Percentiles rank a stretch among this genome's conserved stretches.
These are phyloP conservation scores for Cantharellus anzutake DNA, from an alignment of 768 basidiomycete species.

Conservation along the genomic window DNA sequence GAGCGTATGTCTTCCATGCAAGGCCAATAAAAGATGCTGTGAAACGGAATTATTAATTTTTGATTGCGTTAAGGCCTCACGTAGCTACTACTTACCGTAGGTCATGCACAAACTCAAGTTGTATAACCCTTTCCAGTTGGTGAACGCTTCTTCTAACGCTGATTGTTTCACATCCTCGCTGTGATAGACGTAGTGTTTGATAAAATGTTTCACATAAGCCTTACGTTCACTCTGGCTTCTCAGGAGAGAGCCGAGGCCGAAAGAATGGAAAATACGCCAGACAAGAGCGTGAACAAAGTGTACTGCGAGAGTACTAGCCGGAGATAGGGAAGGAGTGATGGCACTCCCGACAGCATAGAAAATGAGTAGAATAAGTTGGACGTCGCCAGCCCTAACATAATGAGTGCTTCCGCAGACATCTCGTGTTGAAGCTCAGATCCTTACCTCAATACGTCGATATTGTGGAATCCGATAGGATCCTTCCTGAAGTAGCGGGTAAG, in stretches of 20 bases:
- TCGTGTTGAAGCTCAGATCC: too few relatives aligned
- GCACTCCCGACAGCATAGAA: slow-evolving; percentile 37
- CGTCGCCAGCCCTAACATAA: background rate
- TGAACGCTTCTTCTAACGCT: slow-evolving; percentile 84
- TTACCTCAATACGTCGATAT: slow-evolving; percentile 67
- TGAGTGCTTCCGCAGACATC: slow-evolving; percentile 18
- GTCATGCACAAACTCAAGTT: slow-evolving; percentile 91
- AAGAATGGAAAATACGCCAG: slow-evolving; percentile 78
- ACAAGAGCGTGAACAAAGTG: slow-evolving; percentile 67
- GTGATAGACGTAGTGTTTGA: slow-evolving; percentile 82
- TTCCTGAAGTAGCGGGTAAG: slow-evolving; percentile 78
- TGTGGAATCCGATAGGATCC: slow-evolving; percentile 61
- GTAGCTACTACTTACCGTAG: slow-evolving; percentile 38
- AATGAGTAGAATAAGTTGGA: slow-evolving; percentile 49
- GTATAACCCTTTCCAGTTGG: slow-evolving; percentile 87
- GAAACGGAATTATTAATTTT: background rate
- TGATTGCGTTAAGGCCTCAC: background rate
- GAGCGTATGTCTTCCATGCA: slow-evolving; percentile 76
- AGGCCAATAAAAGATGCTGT: slow-evolving; percentile 71
- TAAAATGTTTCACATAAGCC: slow-evolving; percentile 81
- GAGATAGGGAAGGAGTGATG: slow-evolving; percentile 39
- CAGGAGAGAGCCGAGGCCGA: slow-evolving; percentile 71
- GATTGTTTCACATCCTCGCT: slow-evolving; percentile 44
- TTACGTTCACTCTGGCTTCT: slow-evolving; percentile 71
- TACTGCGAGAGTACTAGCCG: slow-evolving; percentile 31